phyloP scores from a whole-genome alignment of 495 filamentous ascomycete genomes.

The Evansstolkia leycettana region DNA sequence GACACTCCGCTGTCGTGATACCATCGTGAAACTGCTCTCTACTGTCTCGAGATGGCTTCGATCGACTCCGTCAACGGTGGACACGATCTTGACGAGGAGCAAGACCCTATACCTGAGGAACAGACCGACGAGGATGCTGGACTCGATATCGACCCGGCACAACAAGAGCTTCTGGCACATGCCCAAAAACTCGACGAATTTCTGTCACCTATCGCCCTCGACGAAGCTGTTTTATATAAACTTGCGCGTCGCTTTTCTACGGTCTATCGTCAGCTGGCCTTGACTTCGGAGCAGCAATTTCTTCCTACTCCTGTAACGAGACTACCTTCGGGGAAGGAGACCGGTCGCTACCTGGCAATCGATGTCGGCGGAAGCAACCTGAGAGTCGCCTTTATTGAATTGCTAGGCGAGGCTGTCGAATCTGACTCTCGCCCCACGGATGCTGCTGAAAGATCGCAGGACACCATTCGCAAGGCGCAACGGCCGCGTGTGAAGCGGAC shows the following conservation, averaged over 20 bases:
- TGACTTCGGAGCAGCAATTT: slow-evolving; percentile 58
- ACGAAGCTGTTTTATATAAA: slow-evolving; percentile 38
- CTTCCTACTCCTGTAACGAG: slow-evolving; percentile 69
- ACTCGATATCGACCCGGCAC: slow-evolving; percentile 18
- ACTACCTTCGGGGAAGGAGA: slow-evolving; percentile 48
- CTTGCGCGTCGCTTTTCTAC: slow-evolving; percentile 49
- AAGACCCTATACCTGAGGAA: slow-evolving; percentile 24
- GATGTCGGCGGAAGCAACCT: slow-evolving; percentile 77
- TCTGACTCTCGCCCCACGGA: slow-evolving; percentile 20
- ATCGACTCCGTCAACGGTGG: slow-evolving; percentile 16
- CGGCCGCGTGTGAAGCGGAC: slow-evolving; percentile 42
- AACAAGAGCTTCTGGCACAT: slow-evolving; percentile 20
- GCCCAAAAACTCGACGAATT: slow-evolving; percentile 25
- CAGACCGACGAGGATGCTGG: slow-evolving; percentile 24
- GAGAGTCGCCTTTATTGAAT: slow-evolving; percentile 65
- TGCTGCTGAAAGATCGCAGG: slow-evolving; percentile 23
- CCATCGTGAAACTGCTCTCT: too few relatives aligned
- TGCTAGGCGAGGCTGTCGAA: slow-evolving; percentile 38
- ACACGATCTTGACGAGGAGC: slow-evolving; percentile 24
- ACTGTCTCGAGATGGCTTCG: slow-evolving; percentile 19
- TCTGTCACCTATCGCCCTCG: slow-evolving; percentile 24
- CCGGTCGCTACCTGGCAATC: slow-evolving; percentile 62
- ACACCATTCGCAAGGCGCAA: slow-evolving; percentile 35
- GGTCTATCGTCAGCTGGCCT: slow-evolving; percentile 51
- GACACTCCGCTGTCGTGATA: too few relatives aligned